Conservation (phyloP, 2,329 filamentous ascomycete species). For the Talaromyces sp. region DNA sequence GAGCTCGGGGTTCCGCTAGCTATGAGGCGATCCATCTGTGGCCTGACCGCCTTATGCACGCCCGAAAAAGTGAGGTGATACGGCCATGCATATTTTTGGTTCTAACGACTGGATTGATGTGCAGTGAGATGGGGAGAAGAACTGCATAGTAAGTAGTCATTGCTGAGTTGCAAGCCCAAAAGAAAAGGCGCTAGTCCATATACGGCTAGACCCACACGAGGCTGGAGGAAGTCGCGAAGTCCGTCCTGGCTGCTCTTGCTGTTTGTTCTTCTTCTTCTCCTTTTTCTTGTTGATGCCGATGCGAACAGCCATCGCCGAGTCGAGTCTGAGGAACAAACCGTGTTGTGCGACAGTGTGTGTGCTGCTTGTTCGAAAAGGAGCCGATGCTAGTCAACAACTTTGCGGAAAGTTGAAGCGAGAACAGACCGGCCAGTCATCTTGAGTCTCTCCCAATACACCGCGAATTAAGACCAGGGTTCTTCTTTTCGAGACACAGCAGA, state of each 20-base stretch:
- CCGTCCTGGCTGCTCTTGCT: neutral
- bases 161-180: neutral
- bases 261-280: neutral
- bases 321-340: neutral
- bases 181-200: neutral
- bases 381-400: neutral
- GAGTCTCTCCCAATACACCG: neutral
- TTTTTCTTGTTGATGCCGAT: neutral
- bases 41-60: neutral
- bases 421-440: neutral
- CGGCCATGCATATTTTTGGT: neutral
- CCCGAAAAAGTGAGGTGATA: neutral
- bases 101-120: neutral
- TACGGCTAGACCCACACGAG: neutral
- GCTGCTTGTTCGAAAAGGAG: neutral
- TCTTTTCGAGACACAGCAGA: neutral
- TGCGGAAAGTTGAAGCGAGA: neutral
- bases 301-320: neutral
- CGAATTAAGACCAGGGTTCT: neutral
- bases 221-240: neutral
- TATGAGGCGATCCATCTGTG: neutral
- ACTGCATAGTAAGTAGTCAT: neutral
- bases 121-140: neutral
- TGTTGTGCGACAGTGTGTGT: neutral
- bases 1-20: neutral